Conservation (phyloP, 768 basidiomycete species). For the Pholiota molesta region DNA sequence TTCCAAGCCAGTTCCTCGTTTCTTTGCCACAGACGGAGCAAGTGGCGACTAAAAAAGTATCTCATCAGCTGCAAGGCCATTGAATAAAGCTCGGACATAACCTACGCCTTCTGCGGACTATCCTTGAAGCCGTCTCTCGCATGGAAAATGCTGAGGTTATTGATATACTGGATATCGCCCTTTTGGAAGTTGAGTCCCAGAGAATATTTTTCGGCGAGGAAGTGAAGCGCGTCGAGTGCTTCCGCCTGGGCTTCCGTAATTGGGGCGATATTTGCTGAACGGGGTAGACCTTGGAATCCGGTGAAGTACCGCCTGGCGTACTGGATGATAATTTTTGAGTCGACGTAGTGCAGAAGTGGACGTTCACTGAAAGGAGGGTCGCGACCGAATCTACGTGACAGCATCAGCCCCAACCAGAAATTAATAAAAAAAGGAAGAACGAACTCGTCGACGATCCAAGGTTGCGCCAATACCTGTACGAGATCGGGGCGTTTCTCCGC, state of each 20-base stretch:
- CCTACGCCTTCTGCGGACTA: constrained; percentile 40
- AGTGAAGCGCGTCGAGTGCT: constrained; percentile 48
- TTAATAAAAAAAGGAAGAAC: background rate
- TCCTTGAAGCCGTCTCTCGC: constrained; percentile 48
- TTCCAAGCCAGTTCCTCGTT: constrained; percentile 45
- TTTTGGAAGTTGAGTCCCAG: constrained; percentile 49
- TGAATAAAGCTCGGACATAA: background rate
- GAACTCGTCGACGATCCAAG: constrained; percentile 47
- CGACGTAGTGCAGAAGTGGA: constrained; percentile 43
- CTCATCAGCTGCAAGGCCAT: background rate
- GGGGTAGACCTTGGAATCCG: constrained; percentile 38
- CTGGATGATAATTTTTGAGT: constrained; percentile 44
- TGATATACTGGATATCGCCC: constrained; percentile 54
- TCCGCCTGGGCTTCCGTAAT: constrained; percentile 54
- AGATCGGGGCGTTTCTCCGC: constrained; percentile 50
- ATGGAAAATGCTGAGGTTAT: constrained; percentile 48
- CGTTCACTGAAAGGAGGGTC: constrained; percentile 38
- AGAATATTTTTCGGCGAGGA: constrained; percentile 45
- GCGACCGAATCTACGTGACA: constrained; percentile 37
- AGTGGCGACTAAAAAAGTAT: constrained; percentile 32
- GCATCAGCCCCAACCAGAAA: background rate
- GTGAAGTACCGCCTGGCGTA: constrained; percentile 48
- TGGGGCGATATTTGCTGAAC: constrained; percentile 42
- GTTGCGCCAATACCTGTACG: constrained; percentile 41
- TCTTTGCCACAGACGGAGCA: constrained; percentile 41